phyloP scores from a whole-genome alignment of 2,329 filamentous ascomycete genomes.

The Madurella mycetomatis region DNA sequence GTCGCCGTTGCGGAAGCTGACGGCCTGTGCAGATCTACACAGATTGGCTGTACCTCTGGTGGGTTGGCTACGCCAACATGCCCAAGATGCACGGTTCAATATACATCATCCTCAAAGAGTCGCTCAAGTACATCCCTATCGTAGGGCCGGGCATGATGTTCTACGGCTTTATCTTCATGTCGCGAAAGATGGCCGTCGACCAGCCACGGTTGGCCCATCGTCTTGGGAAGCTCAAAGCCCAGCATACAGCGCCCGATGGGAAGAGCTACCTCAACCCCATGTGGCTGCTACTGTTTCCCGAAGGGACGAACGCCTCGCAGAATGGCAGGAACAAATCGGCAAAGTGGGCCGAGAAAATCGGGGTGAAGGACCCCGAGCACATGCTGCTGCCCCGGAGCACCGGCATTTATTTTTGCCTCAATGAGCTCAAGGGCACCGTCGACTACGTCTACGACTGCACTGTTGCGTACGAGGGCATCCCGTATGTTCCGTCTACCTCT shows the following conservation, averaged over 20 bases:
- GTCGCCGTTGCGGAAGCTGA: constrained; percentile 2
- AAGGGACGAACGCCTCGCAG: constrained; percentile 75
- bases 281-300: constrained; percentile 86
- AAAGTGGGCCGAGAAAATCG: constrained; percentile 71
- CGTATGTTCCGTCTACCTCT: constrained; percentile 53
- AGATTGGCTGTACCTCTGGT: constrained; percentile 91
- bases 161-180: constrained; percentile 87
- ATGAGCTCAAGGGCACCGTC: constrained; percentile 67
- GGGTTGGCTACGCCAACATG: constrained; percentile 76
- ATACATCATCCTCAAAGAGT: constrained; percentile 88
- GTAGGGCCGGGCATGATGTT: constrained; percentile 79
- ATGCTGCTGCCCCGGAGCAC: constrained; percentile 75
- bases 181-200: constrained; percentile 82
- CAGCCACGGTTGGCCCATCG: constrained; percentile 70
- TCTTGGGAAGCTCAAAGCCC: constrained; percentile 62
- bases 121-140: constrained; percentile 73
- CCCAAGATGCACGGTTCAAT: constrained; percentile 79
- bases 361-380: constrained; percentile 68
- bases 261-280: constrained; percentile 65
- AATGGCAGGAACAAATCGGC: constrained; percentile 68
- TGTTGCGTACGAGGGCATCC: constrained; percentile 89
- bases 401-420: constrained; percentile 73
- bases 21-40: constrained; percentile 62
- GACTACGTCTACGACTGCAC: constrained; percentile 92
- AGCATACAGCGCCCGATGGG: constrained; percentile 50